Evolutionary conservation across 148 eudicot species (phyloP).

Genomic region (Nyssa sinensis): DNA sequence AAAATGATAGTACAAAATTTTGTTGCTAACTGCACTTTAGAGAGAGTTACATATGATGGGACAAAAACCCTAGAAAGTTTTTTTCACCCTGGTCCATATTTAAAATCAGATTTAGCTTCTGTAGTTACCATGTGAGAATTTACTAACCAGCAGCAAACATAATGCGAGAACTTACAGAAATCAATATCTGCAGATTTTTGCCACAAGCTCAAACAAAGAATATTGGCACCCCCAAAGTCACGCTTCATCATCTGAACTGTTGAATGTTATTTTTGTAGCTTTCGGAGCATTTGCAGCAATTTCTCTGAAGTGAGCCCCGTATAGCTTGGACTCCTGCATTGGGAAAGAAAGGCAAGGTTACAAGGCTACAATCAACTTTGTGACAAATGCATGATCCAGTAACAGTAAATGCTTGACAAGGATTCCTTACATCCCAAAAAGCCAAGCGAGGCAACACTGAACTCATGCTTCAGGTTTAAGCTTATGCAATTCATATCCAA

Average conservation of each 20-base stretch:
- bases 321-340: constrained; percentile 88
- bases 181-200: neutral
- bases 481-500: neutral
- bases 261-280: constrained; percentile 77
- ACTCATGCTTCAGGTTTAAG: too few relatives aligned
- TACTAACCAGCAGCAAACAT: neutral
- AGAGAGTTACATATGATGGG: too few relatives aligned
- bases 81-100: too few relatives aligned
- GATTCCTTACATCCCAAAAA: too few relatives aligned
- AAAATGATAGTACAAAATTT: too few relatives aligned
- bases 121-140: neutral
- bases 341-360: neutral
- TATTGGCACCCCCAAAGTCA: constrained; percentile 19
- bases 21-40: too few relatives aligned
- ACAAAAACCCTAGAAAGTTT: too few relatives aligned
- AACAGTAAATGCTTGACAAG: too few relatives aligned
- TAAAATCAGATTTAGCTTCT: too few relatives aligned
- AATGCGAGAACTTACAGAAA: neutral
- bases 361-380: too few relatives aligned
- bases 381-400: too few relatives aligned
- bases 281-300: constrained; percentile 90
- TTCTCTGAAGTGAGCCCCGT: constrained; percentile 94
- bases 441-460: neutral
- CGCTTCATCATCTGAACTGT: constrained; percentile 65
- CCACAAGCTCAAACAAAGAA: neutral